Percentiles rank a stretch among this genome's conserved stretches.
Conservation (phyloP, 208 protist genomes). For the Acanthamoeba lenticulata region DNA sequence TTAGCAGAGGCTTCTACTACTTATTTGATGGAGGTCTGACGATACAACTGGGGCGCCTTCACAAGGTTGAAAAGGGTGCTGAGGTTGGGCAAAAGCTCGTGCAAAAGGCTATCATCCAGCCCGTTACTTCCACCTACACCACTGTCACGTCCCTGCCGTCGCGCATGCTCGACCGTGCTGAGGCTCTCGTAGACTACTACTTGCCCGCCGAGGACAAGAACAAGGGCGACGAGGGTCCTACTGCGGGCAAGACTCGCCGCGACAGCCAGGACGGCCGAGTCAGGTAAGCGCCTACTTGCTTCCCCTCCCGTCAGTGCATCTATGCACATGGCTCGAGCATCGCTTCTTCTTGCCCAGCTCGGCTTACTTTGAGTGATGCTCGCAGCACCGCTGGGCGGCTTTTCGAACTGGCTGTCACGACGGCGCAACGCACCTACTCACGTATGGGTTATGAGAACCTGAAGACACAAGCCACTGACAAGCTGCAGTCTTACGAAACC, state of each 20-base stretch:
- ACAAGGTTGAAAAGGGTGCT: neutral
- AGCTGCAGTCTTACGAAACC: neutral
- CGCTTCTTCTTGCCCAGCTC: neutral
- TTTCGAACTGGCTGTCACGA: neutral
- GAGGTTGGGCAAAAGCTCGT: neutral
- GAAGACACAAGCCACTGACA: neutral
- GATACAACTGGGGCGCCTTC: neutral
- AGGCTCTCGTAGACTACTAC: neutral
- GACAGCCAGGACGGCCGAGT: neutral
- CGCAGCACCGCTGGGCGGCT: neutral
- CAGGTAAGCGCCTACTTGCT: neutral
- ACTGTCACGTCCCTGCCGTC: neutral
- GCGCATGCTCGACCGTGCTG: neutral
- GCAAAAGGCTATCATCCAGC: neutral
- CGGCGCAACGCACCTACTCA: neutral
- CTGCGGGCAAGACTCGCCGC: neutral
- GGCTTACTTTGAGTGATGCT: no score
- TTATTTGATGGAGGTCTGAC: neutral
- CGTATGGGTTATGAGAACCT: neutral
- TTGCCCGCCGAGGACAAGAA: slow-evolving; percentile 8
- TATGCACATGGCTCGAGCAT: no score
- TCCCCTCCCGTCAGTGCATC: no score
- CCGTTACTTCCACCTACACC: neutral
- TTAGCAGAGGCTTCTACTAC: neutral
- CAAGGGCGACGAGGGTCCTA: neutral